phyloP scores from a whole-genome alignment of 1,139 yeast species.

The Groenewaldozyma auringiensis region DNA sequence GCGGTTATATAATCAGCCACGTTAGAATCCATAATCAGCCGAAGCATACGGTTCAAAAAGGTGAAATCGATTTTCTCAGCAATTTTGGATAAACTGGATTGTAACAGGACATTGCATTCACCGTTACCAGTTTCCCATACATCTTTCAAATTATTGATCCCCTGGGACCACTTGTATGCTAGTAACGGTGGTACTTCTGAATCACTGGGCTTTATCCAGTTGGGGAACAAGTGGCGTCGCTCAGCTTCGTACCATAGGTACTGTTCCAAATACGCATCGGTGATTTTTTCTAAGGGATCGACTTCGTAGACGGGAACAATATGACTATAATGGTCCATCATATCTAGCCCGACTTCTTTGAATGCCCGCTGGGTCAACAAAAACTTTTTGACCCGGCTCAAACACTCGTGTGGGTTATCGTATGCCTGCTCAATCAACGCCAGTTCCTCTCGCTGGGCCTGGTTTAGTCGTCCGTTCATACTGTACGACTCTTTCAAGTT shows the following conservation, averaged over 20 bases:
- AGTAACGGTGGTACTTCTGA: constrained; percentile 87
- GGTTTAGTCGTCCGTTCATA: constrained; percentile 77
- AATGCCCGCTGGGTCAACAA: constrained; percentile 85
- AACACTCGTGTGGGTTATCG: constrained; percentile 91
- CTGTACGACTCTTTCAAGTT: constrained; percentile 74
- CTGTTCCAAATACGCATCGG: constrained; percentile 94
- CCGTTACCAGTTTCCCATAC: constrained; percentile 78
- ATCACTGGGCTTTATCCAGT: constrained; percentile 94
- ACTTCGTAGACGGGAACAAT: constrained; percentile 79
- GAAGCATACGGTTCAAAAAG: constrained; percentile 66
- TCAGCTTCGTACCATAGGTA: constrained; percentile 96
- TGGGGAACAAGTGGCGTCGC: constrained; percentile 78
- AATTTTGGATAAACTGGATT: constrained; percentile 60
- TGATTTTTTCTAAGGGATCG: constrained; percentile 89
- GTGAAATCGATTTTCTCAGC: constrained; percentile 87
- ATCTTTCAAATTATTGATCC: constrained; percentile 68
- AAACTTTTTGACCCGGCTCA: constrained; percentile 75
- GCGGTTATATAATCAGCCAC: constrained; percentile 94
- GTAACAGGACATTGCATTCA: constrained; percentile 76
- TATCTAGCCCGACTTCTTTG: constrained; percentile 78
- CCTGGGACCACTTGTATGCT: constrained; percentile 93
- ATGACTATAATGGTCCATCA: constrained; percentile 87
- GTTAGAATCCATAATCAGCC: constrained; percentile 80
- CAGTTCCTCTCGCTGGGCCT: constrained; percentile 83
- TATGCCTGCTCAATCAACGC: constrained; percentile 94